These are phyloP conservation scores for Tricholoma terreum DNA, from an alignment of 768 basidiomycete species.

Conservation along the genomic window DNA sequence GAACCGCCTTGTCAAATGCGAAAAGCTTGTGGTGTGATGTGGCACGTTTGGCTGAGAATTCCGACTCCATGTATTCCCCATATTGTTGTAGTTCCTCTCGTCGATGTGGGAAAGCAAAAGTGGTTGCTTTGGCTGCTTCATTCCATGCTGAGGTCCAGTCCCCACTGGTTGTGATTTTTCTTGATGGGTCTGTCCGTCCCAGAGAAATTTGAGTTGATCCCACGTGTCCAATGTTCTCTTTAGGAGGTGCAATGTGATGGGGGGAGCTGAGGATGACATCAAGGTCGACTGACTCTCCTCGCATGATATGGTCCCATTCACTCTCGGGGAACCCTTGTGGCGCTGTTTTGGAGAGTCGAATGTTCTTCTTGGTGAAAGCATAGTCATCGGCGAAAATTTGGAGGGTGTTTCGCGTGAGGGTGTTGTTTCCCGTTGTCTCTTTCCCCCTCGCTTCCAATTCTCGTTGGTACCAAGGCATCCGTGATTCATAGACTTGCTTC, in stretches of 20 bases:
- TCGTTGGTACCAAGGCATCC: too few relatives aligned
- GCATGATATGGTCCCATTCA: too few relatives aligned
- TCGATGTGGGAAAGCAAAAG: slow-evolving; percentile 26
- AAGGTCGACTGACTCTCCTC: slow-evolving; percentile 4
- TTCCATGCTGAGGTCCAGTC: slow-evolving; percentile 27
- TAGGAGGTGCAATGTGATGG: slow-evolving; percentile 4
- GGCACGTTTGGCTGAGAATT: slow-evolving; percentile 16
- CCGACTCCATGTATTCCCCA: slow-evolving; percentile 16
- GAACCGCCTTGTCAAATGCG: too few relatives aligned
- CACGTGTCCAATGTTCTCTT: slow-evolving; percentile 14
- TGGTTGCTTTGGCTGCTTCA: slow-evolving; percentile 8
- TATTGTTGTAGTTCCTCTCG: slow-evolving; percentile 23
- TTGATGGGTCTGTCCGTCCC: slow-evolving; percentile 7
- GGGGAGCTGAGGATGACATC: slow-evolving; percentile 3
- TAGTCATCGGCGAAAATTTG: too few relatives aligned
- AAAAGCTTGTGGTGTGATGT: slow-evolving; percentile 14
- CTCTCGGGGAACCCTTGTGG: too few relatives aligned
- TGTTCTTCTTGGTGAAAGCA: too few relatives aligned
- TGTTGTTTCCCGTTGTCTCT: too few relatives aligned
- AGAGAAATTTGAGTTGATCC: slow-evolving; percentile 14
- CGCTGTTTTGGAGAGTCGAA: too few relatives aligned
- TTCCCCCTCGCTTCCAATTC: too few relatives aligned
- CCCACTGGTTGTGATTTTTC: slow-evolving; percentile 11
- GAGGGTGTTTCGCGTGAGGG: too few relatives aligned
- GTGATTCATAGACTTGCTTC: too few relatives aligned